These are phyloP conservation scores for Syzygium grande DNA, from an alignment of 345 rosid genomes.

Conservation along the genomic window DNA sequence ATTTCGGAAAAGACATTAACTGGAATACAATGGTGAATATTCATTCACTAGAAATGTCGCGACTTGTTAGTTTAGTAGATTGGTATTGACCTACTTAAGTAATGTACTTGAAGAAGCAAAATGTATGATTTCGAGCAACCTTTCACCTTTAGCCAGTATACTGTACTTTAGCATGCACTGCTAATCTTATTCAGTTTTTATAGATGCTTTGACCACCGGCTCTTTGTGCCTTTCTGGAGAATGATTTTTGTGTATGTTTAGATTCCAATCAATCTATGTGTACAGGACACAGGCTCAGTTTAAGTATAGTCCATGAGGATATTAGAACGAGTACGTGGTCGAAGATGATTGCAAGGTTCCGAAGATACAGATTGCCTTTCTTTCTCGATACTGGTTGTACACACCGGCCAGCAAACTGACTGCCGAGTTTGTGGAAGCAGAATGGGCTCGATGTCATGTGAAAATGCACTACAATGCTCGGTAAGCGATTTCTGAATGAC, in stretches of 20 bases:
- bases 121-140: neutral
- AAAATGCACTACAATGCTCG: neutral
- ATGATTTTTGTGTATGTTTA: neutral
- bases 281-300: neutral
- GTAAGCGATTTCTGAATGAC: neutral
- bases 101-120: neutral
- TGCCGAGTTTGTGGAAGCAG: neutral
- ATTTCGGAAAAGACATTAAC: neutral
- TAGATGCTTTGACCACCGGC: neutral
- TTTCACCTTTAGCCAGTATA: neutral
- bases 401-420: neutral
- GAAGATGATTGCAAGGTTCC: neutral
- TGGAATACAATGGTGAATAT: accelerated
- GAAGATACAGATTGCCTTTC: neutral
- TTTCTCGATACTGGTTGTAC: neutral
- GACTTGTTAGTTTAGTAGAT: neutral
- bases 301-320: neutral
- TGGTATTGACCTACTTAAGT: neutral
- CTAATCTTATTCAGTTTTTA: neutral
- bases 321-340: neutral
- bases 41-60: accelerated
- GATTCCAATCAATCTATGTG: neutral
- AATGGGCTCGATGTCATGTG: neutral
- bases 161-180: neutral
- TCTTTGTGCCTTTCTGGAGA: neutral